phyloP scores from a whole-genome alignment of 768 basidiomycete genomes.

The Leccinum rimulosum region DNA sequence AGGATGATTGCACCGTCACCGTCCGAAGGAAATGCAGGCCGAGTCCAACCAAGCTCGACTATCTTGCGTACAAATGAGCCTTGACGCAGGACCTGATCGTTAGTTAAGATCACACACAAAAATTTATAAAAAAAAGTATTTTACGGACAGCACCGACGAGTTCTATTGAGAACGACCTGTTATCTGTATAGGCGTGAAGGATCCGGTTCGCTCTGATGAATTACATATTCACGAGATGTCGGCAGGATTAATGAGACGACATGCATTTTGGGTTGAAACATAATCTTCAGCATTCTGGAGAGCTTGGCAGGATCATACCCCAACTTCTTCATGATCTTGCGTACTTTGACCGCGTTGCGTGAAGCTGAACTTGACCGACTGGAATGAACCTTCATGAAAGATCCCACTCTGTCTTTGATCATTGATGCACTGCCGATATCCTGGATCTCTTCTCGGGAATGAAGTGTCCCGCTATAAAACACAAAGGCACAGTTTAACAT shows the following conservation, averaged over 20 bases:
- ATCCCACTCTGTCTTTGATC: constrained; percentile 19
- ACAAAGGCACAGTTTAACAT: not conserved
- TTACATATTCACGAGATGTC: not conserved
- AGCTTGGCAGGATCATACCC: constrained; percentile 12
- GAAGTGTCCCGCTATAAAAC: constrained; percentile 32
- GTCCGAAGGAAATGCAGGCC: constrained; percentile 37
- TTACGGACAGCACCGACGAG: constrained; percentile 50
- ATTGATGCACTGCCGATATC: constrained; percentile 22
- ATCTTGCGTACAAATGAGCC: constrained; percentile 54
- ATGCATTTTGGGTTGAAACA: constrained; percentile 20
- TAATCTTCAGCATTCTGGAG: not conserved
- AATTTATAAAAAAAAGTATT: not conserved
- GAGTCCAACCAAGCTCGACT: constrained; percentile 50
- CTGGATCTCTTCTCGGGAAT: constrained; percentile 18
- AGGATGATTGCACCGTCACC: constrained; percentile 41
- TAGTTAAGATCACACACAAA: not conserved
- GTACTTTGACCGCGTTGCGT: not conserved
- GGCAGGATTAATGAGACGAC: not conserved
- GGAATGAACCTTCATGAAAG: not conserved
- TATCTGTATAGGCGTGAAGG: constrained; percentile 47
- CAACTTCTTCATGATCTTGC: constrained; percentile 7
- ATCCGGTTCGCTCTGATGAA: constrained; percentile 34
- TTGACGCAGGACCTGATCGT: constrained; percentile 49
- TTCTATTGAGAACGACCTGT: constrained; percentile 51
- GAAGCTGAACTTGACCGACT: not conserved